phyloP scores from a whole-genome alignment of 768 basidiomycete genomes.

The Rhizopogon roseolus region DNA sequence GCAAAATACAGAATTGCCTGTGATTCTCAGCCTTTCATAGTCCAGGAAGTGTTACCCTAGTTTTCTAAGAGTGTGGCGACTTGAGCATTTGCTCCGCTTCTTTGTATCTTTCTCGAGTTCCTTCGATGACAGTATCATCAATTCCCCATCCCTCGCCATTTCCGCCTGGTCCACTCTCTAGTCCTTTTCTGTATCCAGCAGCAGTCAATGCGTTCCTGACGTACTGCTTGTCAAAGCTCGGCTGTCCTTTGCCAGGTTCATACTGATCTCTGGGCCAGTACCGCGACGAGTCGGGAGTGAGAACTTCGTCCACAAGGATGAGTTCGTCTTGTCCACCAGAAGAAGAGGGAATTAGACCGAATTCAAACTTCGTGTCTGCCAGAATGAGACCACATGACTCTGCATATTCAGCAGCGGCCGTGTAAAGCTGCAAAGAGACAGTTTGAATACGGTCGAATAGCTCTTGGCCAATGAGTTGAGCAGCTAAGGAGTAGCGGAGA shows the following conservation, averaged over 20 bases:
- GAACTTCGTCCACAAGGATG: constrained; percentile 92
- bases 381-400: constrained; percentile 79
- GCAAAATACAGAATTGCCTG: too few species aligned
- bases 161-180: constrained; percentile 70
- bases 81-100: constrained; percentile 68
- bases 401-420: constrained; percentile 71
- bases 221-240: constrained; percentile 97
- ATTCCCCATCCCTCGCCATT: constrained; percentile 76
- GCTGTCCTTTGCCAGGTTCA: constrained; percentile 67
- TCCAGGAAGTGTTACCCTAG: too few species aligned
- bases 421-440: constrained; percentile 62
- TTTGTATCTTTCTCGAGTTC: constrained; percentile 73
- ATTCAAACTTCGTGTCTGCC: constrained; percentile 99
- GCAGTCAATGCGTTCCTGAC: constrained; percentile 83
- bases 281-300: constrained; percentile 95
- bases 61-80: neutral
- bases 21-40: neutral
- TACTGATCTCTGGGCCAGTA: constrained; percentile 89
- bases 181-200: constrained; percentile 69
- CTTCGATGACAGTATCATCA: constrained; percentile 67
- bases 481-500: constrained; percentile 36
- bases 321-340: constrained; percentile 39
- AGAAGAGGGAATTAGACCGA: constrained; percentile 65
- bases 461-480: constrained; percentile 59
- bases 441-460: constrained; percentile 58